Conservation (phyloP, 192 early-diverging fungal species). For the Gryganskiella cystojenkinii region DNA sequence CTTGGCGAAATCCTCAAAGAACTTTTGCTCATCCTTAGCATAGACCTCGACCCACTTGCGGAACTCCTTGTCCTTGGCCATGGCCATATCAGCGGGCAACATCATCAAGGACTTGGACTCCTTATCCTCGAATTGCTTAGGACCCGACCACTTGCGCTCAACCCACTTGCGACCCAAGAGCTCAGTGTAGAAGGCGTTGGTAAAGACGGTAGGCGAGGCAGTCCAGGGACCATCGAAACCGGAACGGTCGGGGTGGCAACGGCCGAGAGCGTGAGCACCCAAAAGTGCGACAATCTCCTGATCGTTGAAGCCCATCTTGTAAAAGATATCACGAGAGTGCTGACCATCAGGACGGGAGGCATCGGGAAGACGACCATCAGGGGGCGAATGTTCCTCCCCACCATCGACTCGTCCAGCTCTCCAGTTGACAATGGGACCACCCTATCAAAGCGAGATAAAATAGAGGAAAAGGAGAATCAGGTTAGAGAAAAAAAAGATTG, state of each 20-base stretch:
- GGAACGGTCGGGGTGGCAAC: constrained; percentile 79
- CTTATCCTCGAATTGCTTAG: constrained; percentile 91
- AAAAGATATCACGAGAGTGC: constrained; percentile 83
- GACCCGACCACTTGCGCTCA: constrained; percentile 81
- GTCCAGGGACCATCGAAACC: constrained; percentile 94
- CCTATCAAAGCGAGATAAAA: constrained; percentile 39
- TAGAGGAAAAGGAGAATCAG: too few relatives aligned
- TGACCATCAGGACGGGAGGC: constrained; percentile 66
- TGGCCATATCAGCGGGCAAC: constrained; percentile 78
- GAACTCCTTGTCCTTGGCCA: constrained; percentile 73
- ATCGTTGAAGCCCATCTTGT: constrained; percentile 76
- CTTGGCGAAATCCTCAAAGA: constrained; percentile 91
- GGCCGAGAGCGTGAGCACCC: constrained; percentile 82
- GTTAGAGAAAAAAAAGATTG: neutral
- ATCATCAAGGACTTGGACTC: constrained; percentile 69
- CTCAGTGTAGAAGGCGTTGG: constrained; percentile 89
- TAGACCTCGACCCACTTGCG: constrained; percentile 85
- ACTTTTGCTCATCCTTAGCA: constrained; percentile 85
- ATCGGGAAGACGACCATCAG: constrained; percentile 85
- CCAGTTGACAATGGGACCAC: constrained; percentile 83
- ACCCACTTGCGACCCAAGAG: constrained; percentile 85
- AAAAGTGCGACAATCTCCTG: constrained; percentile 85
- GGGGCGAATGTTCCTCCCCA: constrained; percentile 59
- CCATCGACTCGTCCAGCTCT: constrained; percentile 71
- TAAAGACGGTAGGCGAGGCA: constrained; percentile 86